Base-by-base conservation (phyloP, 768 basidiomycete genomes). In the Sporobolomyces pararoseus region DNA sequence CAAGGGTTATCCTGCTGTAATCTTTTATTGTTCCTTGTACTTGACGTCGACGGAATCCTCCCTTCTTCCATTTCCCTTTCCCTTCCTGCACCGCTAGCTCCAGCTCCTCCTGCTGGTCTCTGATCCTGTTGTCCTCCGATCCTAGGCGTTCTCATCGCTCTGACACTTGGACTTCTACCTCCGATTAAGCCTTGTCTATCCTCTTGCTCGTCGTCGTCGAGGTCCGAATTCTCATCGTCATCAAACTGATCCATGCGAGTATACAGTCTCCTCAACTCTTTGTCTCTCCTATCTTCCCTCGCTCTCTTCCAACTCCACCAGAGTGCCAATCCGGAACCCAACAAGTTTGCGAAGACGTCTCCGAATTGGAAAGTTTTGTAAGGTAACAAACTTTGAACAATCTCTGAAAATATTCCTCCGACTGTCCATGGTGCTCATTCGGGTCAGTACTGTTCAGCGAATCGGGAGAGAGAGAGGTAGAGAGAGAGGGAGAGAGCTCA, bases 241-340 rank as follows among this genome's bases (percentile, higher is more conserved):
- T 90, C 35, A 95, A 98, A 78, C 80, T 93, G 76, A 90, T 95
- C 77, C 87, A 89, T 0, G 86, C 93, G 72, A 86, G 83, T 13
- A 84, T 95, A 76, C 90, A 89, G 78, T 93, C 91, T 89, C 84
- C 96, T 60, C 88, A 94, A 78, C 27, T 75, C 75, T 16, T 44
- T 13, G 0, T 50, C 52, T 16, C 65, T 50, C 34, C 70, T 37
- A 5, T 55, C 25, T 5, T 29, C 29, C 29, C 62, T 54, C 17
- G 44, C 31, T 21, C 59, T 44, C 23, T 49, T 31, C 44, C 44
- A 61, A 61, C 59, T 35, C 29, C 7, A 34, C 44, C 46, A 61
- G 10, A 74, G 14, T 5, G 59, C 75, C 35, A 73, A 46, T 19
- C 31, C 37, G 0, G 72, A 62, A 14, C 75, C 75, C 34, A 69